These are phyloP conservation scores for Hypholoma fasciculare DNA, from an alignment of 768 basidiomycete genomes.

Conservation along the genomic window DNA sequence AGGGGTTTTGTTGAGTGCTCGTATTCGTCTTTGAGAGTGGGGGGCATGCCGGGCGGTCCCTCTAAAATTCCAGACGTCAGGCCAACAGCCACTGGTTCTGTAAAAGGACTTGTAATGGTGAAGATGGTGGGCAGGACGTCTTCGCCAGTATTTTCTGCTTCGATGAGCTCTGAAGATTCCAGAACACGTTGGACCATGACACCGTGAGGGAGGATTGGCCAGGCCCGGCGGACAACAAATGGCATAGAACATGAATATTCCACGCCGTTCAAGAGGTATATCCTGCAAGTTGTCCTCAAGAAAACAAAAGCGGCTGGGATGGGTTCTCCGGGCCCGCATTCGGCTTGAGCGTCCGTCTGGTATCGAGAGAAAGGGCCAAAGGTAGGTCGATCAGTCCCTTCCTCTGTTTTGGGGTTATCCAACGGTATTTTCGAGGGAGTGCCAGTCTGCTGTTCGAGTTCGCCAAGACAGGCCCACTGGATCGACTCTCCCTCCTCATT, in stretches of 20 bases:
- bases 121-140: slow-evolving; percentile 78
- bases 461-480: slow-evolving; percentile 80
- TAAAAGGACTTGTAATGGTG: slow-evolving; percentile 72
- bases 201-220: slow-evolving; percentile 78
- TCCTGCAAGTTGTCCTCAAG: slow-evolving; percentile 69
- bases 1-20: slow-evolving; percentile 51
- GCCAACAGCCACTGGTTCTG: slow-evolving; percentile 73
- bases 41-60: slow-evolving; percentile 33
- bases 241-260: slow-evolving; percentile 81
- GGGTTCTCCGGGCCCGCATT: slow-evolving; percentile 28
- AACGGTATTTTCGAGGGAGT: slow-evolving; percentile 27
- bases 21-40: slow-evolving; percentile 53
- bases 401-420: slow-evolving; percentile 29
- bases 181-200: slow-evolving; percentile 77
- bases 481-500: slow-evolving; percentile 68
- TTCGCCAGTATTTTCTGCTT: slow-evolving; percentile 66
- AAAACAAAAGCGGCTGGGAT: slow-evolving; percentile 75
- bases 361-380: slow-evolving; percentile 56
- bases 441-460: slow-evolving; percentile 45
- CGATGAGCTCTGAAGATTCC: slow-evolving; percentile 64
- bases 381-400: slow-evolving; percentile 33
- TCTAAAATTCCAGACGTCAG: slow-evolving; percentile 62
- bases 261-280: slow-evolving; percentile 68
- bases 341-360: slow-evolving; percentile 39
- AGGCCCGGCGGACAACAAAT: slow-evolving; percentile 76